Percentiles rank a stretch among this genome's conserved stretches.
Evolutionary conservation across 75 land plant genomes (phyloP).

Genomic region (Selaginella moellendorffii): DNA sequence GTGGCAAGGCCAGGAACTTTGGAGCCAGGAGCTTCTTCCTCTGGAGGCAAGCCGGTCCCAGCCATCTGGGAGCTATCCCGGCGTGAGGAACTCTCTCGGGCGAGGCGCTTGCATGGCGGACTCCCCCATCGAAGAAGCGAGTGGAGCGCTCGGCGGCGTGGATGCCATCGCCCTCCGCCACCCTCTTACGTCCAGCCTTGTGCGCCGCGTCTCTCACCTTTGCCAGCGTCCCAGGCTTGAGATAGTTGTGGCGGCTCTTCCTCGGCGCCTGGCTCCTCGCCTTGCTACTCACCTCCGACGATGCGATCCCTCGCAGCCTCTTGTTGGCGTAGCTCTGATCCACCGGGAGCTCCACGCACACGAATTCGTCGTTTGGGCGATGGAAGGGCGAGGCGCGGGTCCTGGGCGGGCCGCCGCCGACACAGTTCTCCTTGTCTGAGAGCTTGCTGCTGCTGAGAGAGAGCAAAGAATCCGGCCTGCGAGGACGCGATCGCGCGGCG

Average conservation of each 20-base stretch:
- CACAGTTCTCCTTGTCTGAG: neutral
- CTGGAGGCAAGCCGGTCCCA: slow-evolving; percentile 19
- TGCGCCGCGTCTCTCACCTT: neutral
- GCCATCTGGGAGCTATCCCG: neutral
- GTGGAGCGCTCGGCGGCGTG: too few relatives aligned
- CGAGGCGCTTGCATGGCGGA: too few relatives aligned
- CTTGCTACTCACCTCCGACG: too few relatives aligned
- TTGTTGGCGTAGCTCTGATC: neutral
- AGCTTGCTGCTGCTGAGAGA: neutral
- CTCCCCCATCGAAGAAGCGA: too few relatives aligned
- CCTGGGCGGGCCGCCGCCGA: neutral
- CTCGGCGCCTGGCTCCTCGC: neutral
- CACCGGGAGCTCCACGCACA: neutral
- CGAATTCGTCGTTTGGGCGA: too few relatives aligned
- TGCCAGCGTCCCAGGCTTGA: neutral
- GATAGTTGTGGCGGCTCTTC: neutral
- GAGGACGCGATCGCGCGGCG: neutral
- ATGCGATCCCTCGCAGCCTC: neutral
- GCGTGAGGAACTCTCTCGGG: neutral
- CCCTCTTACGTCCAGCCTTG: neutral
- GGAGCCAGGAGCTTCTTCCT: slow-evolving; percentile 39
- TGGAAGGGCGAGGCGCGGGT: neutral
- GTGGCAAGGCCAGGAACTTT: slow-evolving; percentile 34
- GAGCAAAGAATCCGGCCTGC: too few relatives aligned
- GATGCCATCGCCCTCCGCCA: too few relatives aligned